phyloP scores from a whole-genome alignment of 345 rosid species.

The Microcos paniculata region DNA sequence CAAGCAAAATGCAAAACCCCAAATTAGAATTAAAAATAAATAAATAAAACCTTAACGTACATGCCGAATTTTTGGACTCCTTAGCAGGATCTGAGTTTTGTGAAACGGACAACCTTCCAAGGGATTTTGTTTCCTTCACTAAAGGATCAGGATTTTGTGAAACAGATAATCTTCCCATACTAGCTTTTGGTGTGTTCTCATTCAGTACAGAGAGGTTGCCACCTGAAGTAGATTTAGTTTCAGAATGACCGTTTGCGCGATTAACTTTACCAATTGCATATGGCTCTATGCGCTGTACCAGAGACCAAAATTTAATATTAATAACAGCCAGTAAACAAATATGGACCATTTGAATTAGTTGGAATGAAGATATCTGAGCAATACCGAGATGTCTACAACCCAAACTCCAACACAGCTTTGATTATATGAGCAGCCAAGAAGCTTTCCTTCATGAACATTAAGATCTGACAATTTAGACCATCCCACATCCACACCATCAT shows the following conservation, averaged over 20 bases:
- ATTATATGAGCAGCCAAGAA: constrained; percentile 96
- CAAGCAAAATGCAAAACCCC: background rate
- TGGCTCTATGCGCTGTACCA: constrained; percentile 71
- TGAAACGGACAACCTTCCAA: constrained; percentile 82
- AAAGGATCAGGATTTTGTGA: constrained; percentile 54
- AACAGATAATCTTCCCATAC: constrained; percentile 49
- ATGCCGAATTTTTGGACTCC: constrained; percentile 57
- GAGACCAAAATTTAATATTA: constrained; percentile 17
- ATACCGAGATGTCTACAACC: constrained; percentile 98
- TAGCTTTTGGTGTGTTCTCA: constrained; percentile 63
- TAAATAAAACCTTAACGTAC: constrained; percentile 53
- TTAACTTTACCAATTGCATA: constrained; percentile 49
- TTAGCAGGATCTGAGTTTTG: constrained; percentile 76
- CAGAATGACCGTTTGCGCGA: constrained; percentile 55
- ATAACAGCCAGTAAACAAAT: constrained; percentile 19
- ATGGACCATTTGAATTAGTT: constrained; percentile 13
- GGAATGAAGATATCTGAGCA: constrained; percentile 4
- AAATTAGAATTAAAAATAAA: background rate
- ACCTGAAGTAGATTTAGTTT: constrained; percentile 53
- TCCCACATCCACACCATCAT: constrained; percentile 94
- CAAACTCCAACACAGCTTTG: constrained; percentile 98
- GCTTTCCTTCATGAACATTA: constrained; percentile 95
- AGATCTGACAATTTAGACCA: constrained; percentile 97
- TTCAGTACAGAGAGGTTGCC: constrained; percentile 53
- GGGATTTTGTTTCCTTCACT: constrained; percentile 71